phyloP scores from a whole-genome alignment of 2,329 filamentous ascomycete genomes.

The Calycina marina region DNA sequence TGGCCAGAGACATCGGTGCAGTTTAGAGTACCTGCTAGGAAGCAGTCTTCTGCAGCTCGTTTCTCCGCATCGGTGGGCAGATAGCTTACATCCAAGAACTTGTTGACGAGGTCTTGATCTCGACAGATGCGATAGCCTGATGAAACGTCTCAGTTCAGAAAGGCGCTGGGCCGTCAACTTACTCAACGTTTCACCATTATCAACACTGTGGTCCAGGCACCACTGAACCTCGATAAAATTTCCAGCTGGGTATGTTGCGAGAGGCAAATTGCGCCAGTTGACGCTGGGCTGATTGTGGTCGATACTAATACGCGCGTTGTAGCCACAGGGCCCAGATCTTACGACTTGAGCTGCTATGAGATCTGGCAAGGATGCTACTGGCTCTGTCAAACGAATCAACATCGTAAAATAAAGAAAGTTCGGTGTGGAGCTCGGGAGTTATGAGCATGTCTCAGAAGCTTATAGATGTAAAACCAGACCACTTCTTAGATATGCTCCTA shows the following conservation, averaged over 20 bases:
- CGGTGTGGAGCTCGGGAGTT: no score
- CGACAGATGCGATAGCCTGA: constrained; percentile 40
- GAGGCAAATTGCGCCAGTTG: constrained; percentile 28
- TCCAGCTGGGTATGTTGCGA: constrained; percentile 31
- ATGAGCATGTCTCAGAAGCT: no score
- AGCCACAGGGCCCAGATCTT: constrained; percentile 36
- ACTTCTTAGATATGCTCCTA: no score
- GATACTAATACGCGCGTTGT: constrained; percentile 35
- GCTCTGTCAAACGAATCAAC: no score
- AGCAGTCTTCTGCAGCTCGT: constrained; percentile 37
- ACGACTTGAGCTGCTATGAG: constrained; percentile 30
- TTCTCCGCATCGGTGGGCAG: constrained; percentile 36
- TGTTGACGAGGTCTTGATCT: constrained; percentile 34
- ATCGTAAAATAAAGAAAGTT: no score
- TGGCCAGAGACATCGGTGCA: constrained; percentile 37
- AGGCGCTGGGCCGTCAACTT: no score
- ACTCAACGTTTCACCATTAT: constrained; percentile 41
- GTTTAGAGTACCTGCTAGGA: constrained; percentile 30
- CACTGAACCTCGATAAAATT: constrained; percentile 35
- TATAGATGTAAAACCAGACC: no score
- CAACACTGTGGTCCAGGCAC: constrained; percentile 41
- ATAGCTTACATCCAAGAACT: constrained; percentile 32
- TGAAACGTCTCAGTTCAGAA: no score
- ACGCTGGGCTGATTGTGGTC: constrained; percentile 20
- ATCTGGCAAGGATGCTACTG: constrained; percentile 34